Conservation (phyloP, 441 rosid species). For the Daphne laureola region DNA sequence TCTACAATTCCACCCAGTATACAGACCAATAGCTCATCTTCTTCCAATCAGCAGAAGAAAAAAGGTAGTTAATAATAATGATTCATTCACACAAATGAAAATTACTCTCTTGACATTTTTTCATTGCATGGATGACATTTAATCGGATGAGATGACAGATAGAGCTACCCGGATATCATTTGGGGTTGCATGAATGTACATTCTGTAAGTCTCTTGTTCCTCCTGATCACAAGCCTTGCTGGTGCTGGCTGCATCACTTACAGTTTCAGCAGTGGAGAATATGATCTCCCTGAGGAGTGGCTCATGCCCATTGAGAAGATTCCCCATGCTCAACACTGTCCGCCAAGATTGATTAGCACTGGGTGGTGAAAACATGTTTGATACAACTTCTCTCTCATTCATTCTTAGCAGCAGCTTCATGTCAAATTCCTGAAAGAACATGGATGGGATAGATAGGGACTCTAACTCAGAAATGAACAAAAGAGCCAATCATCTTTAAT, state of each 20-base stretch:
- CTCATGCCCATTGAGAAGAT: slow-evolving; percentile 96
- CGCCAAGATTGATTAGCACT: slow-evolving; percentile 89
- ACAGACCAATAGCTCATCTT: no score
- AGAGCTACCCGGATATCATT: slow-evolving; percentile 95
- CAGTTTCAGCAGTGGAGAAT: slow-evolving; percentile 53
- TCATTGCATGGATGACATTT: slow-evolving; percentile 13
- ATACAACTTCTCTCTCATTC: slow-evolving; percentile 53
- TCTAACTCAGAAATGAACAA: no score
- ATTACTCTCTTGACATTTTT: no score
- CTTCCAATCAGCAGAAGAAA: no score
- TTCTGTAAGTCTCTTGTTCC: slow-evolving; percentile 81
- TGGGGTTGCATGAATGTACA: slow-evolving; percentile 88
- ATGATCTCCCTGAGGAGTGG: slow-evolving; percentile 75
- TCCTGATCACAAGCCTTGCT: slow-evolving; percentile 25
- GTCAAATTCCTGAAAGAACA: slow-evolving; percentile 58
- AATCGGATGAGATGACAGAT: slow-evolving; percentile 84
- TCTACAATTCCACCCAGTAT: no score
- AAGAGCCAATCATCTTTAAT: no score
- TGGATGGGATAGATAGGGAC: slow-evolving; percentile 4
- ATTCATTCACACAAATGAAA: no score
- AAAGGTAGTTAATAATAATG: no score
- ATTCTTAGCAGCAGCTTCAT: slow-evolving; percentile 42
- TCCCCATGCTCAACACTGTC: slow-evolving; percentile 96
- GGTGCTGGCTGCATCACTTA: slow-evolving; percentile 33
- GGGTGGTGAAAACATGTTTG: slow-evolving; percentile 68